Percentiles rank a stretch among this genome's conserved stretches.
phyloP scores from a whole-genome alignment of 331 rosid genomes.

The Prunus yedoensis region DNA sequence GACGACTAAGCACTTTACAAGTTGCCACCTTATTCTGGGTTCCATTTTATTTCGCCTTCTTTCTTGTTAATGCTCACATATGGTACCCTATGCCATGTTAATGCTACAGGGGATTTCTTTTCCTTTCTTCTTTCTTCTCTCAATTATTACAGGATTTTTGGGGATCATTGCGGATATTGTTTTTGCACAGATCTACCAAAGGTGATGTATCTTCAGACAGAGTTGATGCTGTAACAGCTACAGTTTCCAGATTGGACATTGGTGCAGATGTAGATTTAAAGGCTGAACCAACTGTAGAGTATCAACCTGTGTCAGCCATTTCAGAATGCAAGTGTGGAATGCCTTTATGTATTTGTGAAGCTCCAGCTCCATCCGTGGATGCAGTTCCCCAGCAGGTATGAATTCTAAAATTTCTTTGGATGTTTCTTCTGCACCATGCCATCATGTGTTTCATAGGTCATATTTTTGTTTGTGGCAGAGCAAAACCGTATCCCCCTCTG shows the following conservation, averaged over 20 bases:
- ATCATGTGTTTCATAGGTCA: constrained; percentile 17
- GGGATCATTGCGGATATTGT: constrained; percentile 10
- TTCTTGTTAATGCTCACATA: constrained; percentile 8
- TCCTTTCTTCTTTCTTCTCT: neutral
- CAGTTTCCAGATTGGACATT: constrained; percentile 66
- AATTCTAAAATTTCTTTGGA: constrained; percentile 20
- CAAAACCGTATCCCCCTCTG: constrained; percentile 36
- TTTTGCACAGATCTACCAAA: constrained; percentile 55
- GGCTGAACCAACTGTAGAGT: constrained; percentile 37
- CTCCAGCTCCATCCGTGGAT: constrained; percentile 56
- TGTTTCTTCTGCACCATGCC: constrained; percentile 1
- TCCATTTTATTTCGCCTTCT: neutral
- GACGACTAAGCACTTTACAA: neutral
- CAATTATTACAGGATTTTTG: neutral
- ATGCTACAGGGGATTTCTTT: neutral
- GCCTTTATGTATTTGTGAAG: constrained; percentile 97
- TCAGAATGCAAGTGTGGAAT: constrained; percentile 90
- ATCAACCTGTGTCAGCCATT: constrained; percentile 32
- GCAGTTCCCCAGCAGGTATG: constrained; percentile 53
- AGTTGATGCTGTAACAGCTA: constrained; percentile 45
- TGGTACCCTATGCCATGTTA: neutral
- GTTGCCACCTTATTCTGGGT: neutral
- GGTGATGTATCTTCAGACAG: constrained; percentile 41
- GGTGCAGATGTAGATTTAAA: constrained; percentile 38
- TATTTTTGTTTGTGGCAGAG: constrained; percentile 38